Conservation (phyloP, 257 asterid genomes). For the Solanum virginianum region DNA sequence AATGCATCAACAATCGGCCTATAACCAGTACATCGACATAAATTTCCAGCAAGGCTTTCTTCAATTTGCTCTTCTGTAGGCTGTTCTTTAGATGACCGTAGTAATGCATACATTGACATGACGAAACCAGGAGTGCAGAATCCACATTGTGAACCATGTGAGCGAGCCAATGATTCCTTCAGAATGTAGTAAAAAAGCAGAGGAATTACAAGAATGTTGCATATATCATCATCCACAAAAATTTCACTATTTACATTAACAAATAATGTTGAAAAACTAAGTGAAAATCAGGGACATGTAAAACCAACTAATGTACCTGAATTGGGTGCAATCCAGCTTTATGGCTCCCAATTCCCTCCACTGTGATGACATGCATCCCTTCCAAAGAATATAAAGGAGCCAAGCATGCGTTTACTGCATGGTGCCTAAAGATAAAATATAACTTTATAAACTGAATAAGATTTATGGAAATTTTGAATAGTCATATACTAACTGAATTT, state of each 20-base stretch:
- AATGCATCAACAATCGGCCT: constrained; percentile 95
- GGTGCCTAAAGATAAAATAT: constrained; percentile 44
- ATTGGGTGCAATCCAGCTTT: constrained; percentile 84
- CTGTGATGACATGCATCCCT: constrained; percentile 96
- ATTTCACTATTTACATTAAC: background rate
- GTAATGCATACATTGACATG: constrained; percentile 90
- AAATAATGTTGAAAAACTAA: background rate
- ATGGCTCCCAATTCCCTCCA: constrained; percentile 81
- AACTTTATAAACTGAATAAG: background rate
- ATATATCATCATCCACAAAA: background rate
- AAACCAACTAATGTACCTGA: constrained; percentile 38
- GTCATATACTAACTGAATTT: background rate
- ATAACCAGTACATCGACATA: constrained; percentile 97
- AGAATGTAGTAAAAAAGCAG: constrained; percentile 5
- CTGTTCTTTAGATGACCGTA: constrained; percentile 57
- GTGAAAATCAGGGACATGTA: background rate
- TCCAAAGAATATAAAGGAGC: constrained; percentile 94
- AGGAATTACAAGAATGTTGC: background rate
- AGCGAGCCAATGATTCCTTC: constrained; percentile 76
- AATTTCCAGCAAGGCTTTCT: constrained; percentile 91
- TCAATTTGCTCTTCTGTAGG: constrained; percentile 78
- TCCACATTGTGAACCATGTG: constrained; percentile 98
- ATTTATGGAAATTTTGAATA: background rate
- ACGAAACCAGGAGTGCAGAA: constrained; percentile 97
- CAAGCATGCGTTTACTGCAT: constrained; percentile 84